These are phyloP conservation scores for Phialophora tarda DNA, from an alignment of 2,329 filamentous ascomycete genomes.

Conservation along the genomic window DNA sequence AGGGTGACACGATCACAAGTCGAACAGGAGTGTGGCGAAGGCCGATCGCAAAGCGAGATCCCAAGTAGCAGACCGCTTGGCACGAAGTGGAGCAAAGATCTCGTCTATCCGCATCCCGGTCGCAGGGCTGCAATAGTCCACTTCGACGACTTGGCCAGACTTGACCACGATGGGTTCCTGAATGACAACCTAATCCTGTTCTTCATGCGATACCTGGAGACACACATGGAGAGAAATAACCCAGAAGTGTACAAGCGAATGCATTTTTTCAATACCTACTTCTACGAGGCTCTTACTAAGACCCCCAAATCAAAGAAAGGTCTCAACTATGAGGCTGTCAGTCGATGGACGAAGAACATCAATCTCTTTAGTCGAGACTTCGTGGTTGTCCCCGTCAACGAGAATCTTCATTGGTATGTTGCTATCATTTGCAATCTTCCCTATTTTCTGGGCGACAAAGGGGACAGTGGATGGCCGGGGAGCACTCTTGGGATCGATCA, in stretches of 20 bases:
- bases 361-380: conserved; percentile 88
- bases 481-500: neutral
- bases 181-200: conserved; percentile 94
- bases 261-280: conserved; percentile 92
- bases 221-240: conserved; percentile 60
- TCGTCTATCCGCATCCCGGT: conserved; percentile 53
- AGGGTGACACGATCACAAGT: conserved; percentile 19
- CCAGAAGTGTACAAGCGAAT: conserved; percentile 67
- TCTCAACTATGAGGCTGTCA: conserved; percentile 85
- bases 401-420: conserved; percentile 87
- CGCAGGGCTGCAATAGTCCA: conserved; percentile 55
- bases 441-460: conserved; percentile 23
- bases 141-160: conserved; percentile 62
- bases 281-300: conserved; percentile 74
- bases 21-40: neutral
- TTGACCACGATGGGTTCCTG: conserved; percentile 83
- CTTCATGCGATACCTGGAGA: conserved; percentile 77
- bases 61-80: conserved; percentile 35
- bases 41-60: neutral
- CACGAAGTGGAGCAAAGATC: conserved; percentile 44
- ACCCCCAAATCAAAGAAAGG: conserved; percentile 56
- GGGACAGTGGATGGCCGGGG: conserved; percentile 32
- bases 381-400: conserved; percentile 89
- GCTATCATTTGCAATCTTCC: conserved; percentile 88
- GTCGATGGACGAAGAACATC: conserved; percentile 83